Conservation (phyloP, 2,329 filamentous ascomycete genomes). For the Sporothrix brunneoviolacea region DNA sequence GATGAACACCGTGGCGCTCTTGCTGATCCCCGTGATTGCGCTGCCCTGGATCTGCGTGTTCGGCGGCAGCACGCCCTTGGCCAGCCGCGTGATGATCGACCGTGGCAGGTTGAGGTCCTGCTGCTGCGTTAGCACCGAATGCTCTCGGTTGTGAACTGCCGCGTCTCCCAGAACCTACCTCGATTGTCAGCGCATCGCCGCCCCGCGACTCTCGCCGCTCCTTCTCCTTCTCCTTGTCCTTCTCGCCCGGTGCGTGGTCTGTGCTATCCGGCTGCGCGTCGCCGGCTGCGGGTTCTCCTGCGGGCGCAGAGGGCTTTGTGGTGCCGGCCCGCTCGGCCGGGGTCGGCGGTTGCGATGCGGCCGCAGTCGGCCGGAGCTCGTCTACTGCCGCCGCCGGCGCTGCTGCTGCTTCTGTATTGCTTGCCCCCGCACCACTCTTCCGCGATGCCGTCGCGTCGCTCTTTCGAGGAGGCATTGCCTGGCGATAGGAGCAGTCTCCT, state of each 20-base stretch:
- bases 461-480: slow-evolving; percentile 50
- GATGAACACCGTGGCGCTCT: slow-evolving; percentile 77
- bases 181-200: slow-evolving; percentile 42
- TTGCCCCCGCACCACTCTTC: too few species aligned
- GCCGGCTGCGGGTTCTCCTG: neutral
- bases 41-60: slow-evolving; percentile 82
- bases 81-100: slow-evolving; percentile 71
- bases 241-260: too few species aligned
- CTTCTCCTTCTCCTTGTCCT: slow-evolving; percentile 14
- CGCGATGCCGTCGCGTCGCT: slow-evolving; percentile 35
- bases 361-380: neutral
- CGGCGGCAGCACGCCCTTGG: slow-evolving; percentile 71
- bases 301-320: neutral
- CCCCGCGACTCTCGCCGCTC: slow-evolving; percentile 20
- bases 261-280: slow-evolving; percentile 28
- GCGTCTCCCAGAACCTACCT: slow-evolving; percentile 35
- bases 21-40: slow-evolving; percentile 70
- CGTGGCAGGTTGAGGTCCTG: slow-evolving; percentile 72
- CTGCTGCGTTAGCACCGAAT: neutral
- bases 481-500: neutral
- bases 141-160: too few species aligned
- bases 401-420: slow-evolving; percentile 38
- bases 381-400: slow-evolving; percentile 14
- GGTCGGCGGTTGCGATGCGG: neutral
- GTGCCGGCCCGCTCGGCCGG: neutral